These are phyloP conservation scores for Haberlea rhodopensis DNA, from an alignment of 257 asterid genomes.

Conservation along the genomic window DNA sequence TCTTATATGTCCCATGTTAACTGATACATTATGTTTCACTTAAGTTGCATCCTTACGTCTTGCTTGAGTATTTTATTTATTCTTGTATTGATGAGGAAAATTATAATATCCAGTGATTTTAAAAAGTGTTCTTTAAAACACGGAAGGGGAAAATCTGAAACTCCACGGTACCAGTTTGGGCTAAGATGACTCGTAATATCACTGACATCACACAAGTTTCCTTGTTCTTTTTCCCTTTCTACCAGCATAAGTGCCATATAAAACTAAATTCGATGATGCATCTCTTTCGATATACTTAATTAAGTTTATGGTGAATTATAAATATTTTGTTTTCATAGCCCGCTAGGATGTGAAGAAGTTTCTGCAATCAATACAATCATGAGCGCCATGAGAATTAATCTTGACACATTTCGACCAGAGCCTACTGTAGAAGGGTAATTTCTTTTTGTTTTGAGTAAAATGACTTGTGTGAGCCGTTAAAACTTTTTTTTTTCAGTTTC, in stretches of 20 bases:
- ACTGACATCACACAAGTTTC: constrained; percentile 79
- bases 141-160: too few species aligned
- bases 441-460: background rate
- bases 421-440: constrained; percentile 95
- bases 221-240: constrained; percentile 11
- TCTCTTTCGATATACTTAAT: too few species aligned
- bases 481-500: constrained; percentile 6
- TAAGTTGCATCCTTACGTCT: too few species aligned
- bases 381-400: too few species aligned
- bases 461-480: background rate
- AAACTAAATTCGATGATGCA: too few species aligned
- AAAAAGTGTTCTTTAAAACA: too few species aligned
- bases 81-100: too few species aligned
- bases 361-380: constrained; percentile 91
- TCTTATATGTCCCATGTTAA: too few species aligned
- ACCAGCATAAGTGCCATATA: background rate
- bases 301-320: too few species aligned
- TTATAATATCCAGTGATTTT: too few species aligned
- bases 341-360: constrained; percentile 91
- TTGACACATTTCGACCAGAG: constrained; percentile 78
- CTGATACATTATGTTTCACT: too few species aligned
- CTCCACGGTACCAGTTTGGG: constrained; percentile 95
- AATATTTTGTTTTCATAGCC: constrained; percentile 47
- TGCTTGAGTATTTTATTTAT: too few species aligned
- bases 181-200: constrained; percentile 95